Base-by-base conservation (phyloP, 352 stramenopile species). In the Elongisporangium anandrum region DNA sequence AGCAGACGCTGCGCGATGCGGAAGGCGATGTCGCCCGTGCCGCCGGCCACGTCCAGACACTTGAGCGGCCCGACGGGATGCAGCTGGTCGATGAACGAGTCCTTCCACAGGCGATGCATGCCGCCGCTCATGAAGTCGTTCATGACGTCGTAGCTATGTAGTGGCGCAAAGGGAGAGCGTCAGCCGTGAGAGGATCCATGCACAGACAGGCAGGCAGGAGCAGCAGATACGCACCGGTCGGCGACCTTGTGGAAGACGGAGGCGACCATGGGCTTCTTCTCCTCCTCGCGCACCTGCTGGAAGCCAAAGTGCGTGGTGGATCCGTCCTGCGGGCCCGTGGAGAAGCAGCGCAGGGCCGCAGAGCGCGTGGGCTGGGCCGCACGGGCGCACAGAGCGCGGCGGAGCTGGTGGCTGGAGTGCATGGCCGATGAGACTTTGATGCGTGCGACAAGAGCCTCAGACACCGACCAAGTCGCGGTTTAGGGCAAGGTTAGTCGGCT, bases 51-150 rank as follows among this genome's bases (percentile, higher is more conserved):
- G 73, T 99, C 97, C 23, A 99, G 72, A 53, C 88, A 84, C 48
- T 75, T 72, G 9, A 96, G 71, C 8, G 84, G 82, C 0, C 82
- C 82, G 21, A 94, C 70, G 0, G 87, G 87, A 55, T 91, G 77
- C 51, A 96, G 61, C 66, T 80, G 88, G 59, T 94, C 75, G 51
- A 98, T 90, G 70, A 99, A 96, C 54, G 97, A 80, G 72, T 99
- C 96, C 66, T 99, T 99, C 96, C 97, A 99, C 21, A 98, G 65
- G 23, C 97, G 85, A 70, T 97, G 90, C 81, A 97, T 88, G 56
- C 92, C 97, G 48, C 84, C 96, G 64, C 86, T 98, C 97, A 99
- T 99, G 63, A 99, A 92, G 78, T 99, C 97, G 77, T 99, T 99
- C 97, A 99, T 99, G 19, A 99, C 75, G 77, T 99, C 97, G 57